Evolutionary conservation across 441 rosid species (phyloP).

Genomic region (Codiaeum variegatum): DNA sequence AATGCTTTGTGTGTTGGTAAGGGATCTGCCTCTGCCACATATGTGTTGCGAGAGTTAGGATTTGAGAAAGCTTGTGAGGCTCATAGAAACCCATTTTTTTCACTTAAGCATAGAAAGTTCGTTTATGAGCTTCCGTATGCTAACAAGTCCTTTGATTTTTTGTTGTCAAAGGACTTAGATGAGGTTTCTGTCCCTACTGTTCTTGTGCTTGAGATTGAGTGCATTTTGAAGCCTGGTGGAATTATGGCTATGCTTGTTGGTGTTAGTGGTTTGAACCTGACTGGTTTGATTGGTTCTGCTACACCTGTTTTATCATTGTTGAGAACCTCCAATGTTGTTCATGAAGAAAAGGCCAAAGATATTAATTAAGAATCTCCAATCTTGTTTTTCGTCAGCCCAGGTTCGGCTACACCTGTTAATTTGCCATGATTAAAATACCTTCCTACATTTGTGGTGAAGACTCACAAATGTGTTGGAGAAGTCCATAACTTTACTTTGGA

Average conservation of each 20-base stretch:
- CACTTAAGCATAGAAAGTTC: slow-evolving; percentile 41
- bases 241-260: slow-evolving; percentile 59
- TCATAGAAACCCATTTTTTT: slow-evolving; percentile 48
- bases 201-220: slow-evolving; percentile 68
- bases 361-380: too few relatives aligned
- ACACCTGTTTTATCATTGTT: slow-evolving; percentile 52
- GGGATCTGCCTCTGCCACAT: slow-evolving; percentile 45
- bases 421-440: too few relatives aligned
- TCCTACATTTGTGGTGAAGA: too few relatives aligned
- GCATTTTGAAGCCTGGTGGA: slow-evolving; percentile 61
- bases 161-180: slow-evolving; percentile 48
- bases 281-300: slow-evolving; percentile 49
- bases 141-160: slow-evolving; percentile 60
- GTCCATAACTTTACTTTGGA: too few relatives aligned
- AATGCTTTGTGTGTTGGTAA: slow-evolving; percentile 62
- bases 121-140: slow-evolving; percentile 46
- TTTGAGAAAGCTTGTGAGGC: slow-evolving; percentile 43
- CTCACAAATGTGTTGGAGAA: too few relatives aligned
- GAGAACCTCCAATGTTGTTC: slow-evolving; percentile 53
- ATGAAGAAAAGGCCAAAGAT: too few relatives aligned
- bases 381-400: too few relatives aligned
- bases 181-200: slow-evolving; percentile 51
- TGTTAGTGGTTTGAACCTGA: slow-evolving; percentile 32
- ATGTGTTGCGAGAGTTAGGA: slow-evolving; percentile 53
- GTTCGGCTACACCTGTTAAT: too few relatives aligned